Base-by-base conservation (phyloP, 2,329 filamentous ascomycete species). In the Pseudogymnoascus sp. region DNA sequence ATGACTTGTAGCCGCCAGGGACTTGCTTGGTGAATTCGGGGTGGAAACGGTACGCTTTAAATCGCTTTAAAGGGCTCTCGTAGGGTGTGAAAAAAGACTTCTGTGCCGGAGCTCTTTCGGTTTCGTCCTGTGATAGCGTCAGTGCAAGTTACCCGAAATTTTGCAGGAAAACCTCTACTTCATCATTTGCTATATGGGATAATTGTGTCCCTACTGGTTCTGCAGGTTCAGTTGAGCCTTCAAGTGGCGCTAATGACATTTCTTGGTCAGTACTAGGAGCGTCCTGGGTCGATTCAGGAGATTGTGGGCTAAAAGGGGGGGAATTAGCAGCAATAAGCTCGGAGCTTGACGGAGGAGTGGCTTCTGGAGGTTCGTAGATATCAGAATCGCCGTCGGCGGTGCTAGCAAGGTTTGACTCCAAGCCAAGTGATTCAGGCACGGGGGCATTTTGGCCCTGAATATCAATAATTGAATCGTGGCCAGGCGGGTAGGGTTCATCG, bases 31-130 rank as follows among this genome's bases (percentile, higher is more conserved):
- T 78, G 76, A 87, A 97, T 61, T 84, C 80, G 33, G 91, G 90
- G 73, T 97, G 92, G 73, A 93, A 97, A 69, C 93, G 91, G 76
- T 90, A 99, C 38, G 90, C 88, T 74, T 86, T 91, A 75, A 97
- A 97, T 69, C 84, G 83, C 68, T 84, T 85, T 65, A 99, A 80
- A 33, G 92, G 90, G 72, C 91, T 96, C 72, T 89, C 82, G 76
- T 99, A 99, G 2, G 91, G 86, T 35, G 79, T 79, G 66, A 73
- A 74, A 6, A 65, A 61, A 4, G 50, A 56, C n/a, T 56, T 56
- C 10, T 56, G 50, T 33, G 28, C 28, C 5, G 50, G 25, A 21
- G 50, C 25, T 12, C 6, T 56, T 56, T 56, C 11, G 28, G 28
- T 12, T 33, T 33, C 11, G 16, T 56, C 50, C 50, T 56, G 28